Evolutionary conservation across 2,329 filamentous ascomycete species (phyloP).

Genomic region (Fusarium dlaminii): DNA sequence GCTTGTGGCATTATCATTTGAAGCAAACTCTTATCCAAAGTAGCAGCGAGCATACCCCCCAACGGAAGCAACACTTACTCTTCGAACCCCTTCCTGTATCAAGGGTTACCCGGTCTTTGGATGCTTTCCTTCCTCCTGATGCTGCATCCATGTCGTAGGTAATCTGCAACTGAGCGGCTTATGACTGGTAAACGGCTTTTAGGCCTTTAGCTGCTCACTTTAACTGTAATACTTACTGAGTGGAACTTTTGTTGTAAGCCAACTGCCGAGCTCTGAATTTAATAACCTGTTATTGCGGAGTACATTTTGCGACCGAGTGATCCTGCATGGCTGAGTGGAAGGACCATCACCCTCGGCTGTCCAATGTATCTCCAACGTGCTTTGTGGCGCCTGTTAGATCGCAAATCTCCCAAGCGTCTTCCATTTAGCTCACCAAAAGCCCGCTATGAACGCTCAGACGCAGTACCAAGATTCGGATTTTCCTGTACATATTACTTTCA

Average conservation of each 20-base stretch:
- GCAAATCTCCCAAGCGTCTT: neutral
- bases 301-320: neutral
- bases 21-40: neutral
- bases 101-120: too few relatives aligned
- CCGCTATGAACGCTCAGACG: neutral
- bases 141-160: too few relatives aligned
- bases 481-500: too few relatives aligned
- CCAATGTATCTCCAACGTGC: neutral
- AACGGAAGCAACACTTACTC: neutral
- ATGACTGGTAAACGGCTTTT: too few relatives aligned
- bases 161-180: neutral
- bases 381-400: too few relatives aligned
- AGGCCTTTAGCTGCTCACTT: fast-evolving
- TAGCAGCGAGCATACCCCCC: too few relatives aligned
- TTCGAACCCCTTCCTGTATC: too few relatives aligned
- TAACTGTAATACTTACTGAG: too few relatives aligned
- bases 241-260: neutral
- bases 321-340: neutral
- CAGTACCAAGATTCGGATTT: neutral
- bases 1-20: too few relatives aligned
- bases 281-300: fast-evolving
- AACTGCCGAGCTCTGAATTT: neutral
- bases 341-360: fast-evolving
- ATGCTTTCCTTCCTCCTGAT: neutral
- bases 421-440: neutral